Percentiles rank a stretch among this genome's conserved stretches.
phyloP scores from a whole-genome alignment of 352 stramenopile species.

The Globisporangium takayamanum region DNA sequence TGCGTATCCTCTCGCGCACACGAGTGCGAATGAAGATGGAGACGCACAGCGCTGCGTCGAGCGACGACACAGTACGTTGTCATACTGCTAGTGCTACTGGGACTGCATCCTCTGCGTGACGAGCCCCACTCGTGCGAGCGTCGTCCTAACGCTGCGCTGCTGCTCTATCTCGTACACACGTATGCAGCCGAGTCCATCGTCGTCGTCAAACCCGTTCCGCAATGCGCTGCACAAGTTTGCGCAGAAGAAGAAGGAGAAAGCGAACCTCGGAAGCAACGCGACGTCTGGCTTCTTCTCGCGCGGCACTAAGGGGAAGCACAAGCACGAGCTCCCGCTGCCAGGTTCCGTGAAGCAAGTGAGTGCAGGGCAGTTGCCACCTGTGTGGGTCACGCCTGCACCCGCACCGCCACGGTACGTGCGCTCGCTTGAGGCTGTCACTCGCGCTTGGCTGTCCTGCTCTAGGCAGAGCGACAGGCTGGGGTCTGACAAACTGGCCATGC shows the following conservation, averaged over 20 bases:
- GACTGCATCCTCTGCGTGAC: too few species aligned
- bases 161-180: neutral
- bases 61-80: too few species aligned
- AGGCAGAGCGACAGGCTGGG: neutral
- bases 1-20: too few species aligned
- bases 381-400: conserved; percentile 65
- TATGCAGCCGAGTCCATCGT: conserved; percentile 21
- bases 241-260: conserved; percentile 68
- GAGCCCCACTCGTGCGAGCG: too few species aligned
- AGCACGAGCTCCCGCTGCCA: conserved; percentile 40
- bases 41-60: too few species aligned
- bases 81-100: too few species aligned
- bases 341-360: conserved; percentile 72
- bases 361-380: conserved; percentile 61
- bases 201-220: conserved; percentile 66
- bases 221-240: conserved; percentile 75
- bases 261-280: conserved; percentile 31
- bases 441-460: neutral
- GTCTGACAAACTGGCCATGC: neutral
- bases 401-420: conserved; percentile 32
- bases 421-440: neutral
- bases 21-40: too few species aligned
- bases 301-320: conserved; percentile 20
- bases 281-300: conserved; percentile 71
- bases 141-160: too few species aligned